Conservation (phyloP, 805 yeast genomes). For the Blastobotrys parvus region DNA sequence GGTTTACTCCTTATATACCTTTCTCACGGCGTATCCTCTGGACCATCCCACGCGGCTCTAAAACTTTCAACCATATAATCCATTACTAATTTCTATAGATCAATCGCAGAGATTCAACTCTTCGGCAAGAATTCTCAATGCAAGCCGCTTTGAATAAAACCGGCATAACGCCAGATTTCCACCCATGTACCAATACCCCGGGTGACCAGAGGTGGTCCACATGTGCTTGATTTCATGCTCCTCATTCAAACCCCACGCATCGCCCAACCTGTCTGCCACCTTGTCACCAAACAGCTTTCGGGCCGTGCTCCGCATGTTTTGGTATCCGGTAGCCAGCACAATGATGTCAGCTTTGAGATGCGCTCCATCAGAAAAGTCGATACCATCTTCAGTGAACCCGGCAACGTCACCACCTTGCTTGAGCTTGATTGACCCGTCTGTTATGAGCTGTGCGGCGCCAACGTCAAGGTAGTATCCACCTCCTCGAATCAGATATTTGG, state of each 20-base stretch:
- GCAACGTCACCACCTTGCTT: slow-evolving; percentile 30
- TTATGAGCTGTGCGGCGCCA: slow-evolving; percentile 35
- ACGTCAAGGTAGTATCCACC: slow-evolving; percentile 43
- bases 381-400: slow-evolving; percentile 33
- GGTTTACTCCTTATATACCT: too few relatives aligned
- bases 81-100: too few relatives aligned
- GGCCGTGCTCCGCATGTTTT: slow-evolving; percentile 37
- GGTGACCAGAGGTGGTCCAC: slow-evolving; percentile 35
- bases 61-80: too few relatives aligned
- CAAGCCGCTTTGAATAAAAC: slow-evolving; percentile 33
- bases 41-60: too few relatives aligned
- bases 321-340: slow-evolving; percentile 40
- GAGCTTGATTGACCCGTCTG: slow-evolving; percentile 33
- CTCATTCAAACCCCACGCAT: slow-evolving; percentile 36
- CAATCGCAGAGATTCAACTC: too few relatives aligned
- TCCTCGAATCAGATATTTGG: slow-evolving; percentile 34
- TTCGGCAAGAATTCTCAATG: slow-evolving; percentile 34
- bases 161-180: slow-evolving; percentile 34
- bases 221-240: slow-evolving; percentile 36
- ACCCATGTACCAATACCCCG: slow-evolving; percentile 36
- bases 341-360: slow-evolving; percentile 31
- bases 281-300: slow-evolving; percentile 31
- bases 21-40: too few relatives aligned
- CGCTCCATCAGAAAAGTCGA: slow-evolving; percentile 33
- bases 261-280: slow-evolving; percentile 29